phyloP scores from a whole-genome alignment of 305 asterid genomes.

The Fraxinus sp. region DNA sequence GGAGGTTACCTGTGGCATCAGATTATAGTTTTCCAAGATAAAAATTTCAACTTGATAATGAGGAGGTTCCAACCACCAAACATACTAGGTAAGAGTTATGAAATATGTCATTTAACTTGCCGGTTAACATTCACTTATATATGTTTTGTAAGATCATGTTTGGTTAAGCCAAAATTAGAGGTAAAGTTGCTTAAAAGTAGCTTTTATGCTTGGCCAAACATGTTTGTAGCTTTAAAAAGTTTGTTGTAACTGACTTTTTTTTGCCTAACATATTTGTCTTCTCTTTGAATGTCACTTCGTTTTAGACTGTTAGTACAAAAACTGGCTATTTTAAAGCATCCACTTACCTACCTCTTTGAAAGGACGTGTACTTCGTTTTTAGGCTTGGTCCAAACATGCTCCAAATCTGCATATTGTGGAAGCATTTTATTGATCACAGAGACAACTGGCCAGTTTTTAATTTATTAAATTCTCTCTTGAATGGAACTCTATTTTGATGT shows the following conservation, averaged over 20 bases:
- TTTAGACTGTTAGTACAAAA: background rate
- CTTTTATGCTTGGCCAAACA: background rate
- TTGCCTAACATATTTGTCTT: background rate
- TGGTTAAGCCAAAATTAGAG: background rate
- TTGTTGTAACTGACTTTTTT: background rate
- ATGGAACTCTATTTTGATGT: conserved; percentile 7
- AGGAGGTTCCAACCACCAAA: background rate
- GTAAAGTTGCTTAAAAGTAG: background rate
- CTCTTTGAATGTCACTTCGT: background rate
- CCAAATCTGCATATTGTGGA: background rate
- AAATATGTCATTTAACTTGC: background rate
- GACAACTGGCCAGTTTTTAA: background rate
- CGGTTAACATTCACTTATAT: background rate
- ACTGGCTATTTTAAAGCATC: background rate
- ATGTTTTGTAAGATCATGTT: background rate
- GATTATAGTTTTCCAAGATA: background rate
- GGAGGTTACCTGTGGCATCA: background rate
- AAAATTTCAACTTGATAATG: background rate
- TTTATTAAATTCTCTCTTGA: background rate
- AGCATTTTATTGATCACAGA: background rate
- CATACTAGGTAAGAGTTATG: background rate
- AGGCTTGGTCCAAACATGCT: background rate
- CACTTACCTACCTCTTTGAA: background rate
- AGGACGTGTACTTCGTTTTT: background rate
- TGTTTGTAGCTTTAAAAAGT: background rate